Base-by-base conservation (phyloP, 345 rosid species). In the Cardamine occulta region DNA sequence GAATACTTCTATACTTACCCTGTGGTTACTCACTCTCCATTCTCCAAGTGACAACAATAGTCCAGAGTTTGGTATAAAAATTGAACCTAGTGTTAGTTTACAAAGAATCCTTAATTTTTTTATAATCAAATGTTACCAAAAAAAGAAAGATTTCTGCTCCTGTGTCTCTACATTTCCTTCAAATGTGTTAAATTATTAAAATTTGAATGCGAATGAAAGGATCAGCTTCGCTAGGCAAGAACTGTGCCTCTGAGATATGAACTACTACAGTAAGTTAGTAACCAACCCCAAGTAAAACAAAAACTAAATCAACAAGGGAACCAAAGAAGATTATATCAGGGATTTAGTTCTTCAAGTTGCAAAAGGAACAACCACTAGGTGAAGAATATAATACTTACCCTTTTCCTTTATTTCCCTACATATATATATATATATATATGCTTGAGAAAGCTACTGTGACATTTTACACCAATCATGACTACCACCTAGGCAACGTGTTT, bases 381-480 rank as follows among this genome's bases (percentile, higher is more conserved):
- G 44, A 73, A 64, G 81, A 80, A 75, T 71, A 54, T 73, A 82
- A 82, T 73, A 77, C 60, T 59, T 78, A 7, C 52, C 23, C 14
- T 59, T 44, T 53, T 53, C 63, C 56, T 68, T 59, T 32, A 11
- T 29, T 21, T 21, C 23, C 23, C 23, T 21, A 21, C 23, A 21
- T 21, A 21, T 21, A 21, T 21, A 21, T 21, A 21, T 21, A 21
- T 21, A 21, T 21, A 21, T 21, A 21, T 21, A 21, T 21, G 23
- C 23, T 21, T 21, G 23, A 1, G 77, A 85, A 79, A 84, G 82
- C 80, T 76, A 77, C 73, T 47, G 51, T 85, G 66, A 74, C 69
- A 42, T 56, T 79, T 80, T 58, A 81, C 86, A 84, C 67, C 79
- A 88, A 82, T 86, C 78, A 86, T 87, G 80, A 86, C 84, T 85